Percentiles rank a stretch among this genome's conserved stretches.
Evolutionary conservation across 2,329 filamentous ascomycete genomes (phyloP).

Genomic region (Colletotrichum chrysophilum): DNA sequence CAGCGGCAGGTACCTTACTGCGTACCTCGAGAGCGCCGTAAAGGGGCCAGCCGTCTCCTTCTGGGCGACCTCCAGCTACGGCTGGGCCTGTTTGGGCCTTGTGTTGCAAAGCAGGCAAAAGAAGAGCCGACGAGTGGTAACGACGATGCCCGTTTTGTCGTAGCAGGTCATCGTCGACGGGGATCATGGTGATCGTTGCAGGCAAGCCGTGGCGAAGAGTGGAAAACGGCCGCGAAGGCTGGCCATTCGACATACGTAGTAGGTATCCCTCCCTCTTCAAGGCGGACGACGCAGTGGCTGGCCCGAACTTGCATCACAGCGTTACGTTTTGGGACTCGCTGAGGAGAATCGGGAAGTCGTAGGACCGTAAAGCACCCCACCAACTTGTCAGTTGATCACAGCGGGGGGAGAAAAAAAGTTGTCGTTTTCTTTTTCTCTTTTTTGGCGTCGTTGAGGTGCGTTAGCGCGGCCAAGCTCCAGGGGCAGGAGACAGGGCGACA

Average conservation of each 20-base stretch:
- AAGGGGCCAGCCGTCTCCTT: neutral
- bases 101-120: neutral
- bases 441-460: constrained; percentile 13
- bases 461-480: constrained; percentile 14
- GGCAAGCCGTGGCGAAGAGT: neutral
- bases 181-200: neutral
- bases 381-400: constrained; percentile 8
- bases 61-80: neutral
- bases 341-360: constrained; percentile 5
- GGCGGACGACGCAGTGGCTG: neutral
- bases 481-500: constrained; percentile 8
- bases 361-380: neutral
- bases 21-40: neutral
- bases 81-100: neutral
- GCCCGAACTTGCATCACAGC: neutral
- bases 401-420: neutral
- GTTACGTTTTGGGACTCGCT: constrained; percentile 10
- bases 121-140: neutral
- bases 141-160: neutral
- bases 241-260: neutral
- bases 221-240: neutral
- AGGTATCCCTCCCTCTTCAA: neutral
- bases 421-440: neutral
- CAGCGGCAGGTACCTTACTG: constrained; percentile 7
- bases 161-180: neutral